A percentile compares a stretch with the other conserved stretches of the same genome.
Conservation (phyloP, 805 yeast genomes). For the Pichia insulana region DNA sequence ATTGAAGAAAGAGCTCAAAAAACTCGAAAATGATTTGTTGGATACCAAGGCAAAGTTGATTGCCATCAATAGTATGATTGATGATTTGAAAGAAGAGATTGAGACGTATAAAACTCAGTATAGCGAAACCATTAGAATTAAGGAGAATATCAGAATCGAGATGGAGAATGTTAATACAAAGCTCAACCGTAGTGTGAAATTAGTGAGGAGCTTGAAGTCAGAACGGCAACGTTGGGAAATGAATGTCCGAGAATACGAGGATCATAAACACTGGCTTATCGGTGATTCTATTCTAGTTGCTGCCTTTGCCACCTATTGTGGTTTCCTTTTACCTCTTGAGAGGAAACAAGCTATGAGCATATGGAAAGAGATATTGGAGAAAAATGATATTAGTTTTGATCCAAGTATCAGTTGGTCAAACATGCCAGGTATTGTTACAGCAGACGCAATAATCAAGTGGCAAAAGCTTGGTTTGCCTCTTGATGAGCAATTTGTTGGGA, state of each 20-base stretch:
- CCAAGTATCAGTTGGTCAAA: slow-evolving; percentile 13
- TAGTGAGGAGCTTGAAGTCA: slow-evolving; percentile 52
- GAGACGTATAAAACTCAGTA: slow-evolving; percentile 59
- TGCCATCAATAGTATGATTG: slow-evolving; percentile 77
- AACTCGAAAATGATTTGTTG: slow-evolving; percentile 49
- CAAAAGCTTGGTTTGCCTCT: slow-evolving; percentile 40
- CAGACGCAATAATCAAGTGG: slow-evolving; percentile 43
- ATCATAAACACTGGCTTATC: slow-evolving; percentile 36
- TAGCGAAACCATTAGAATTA: slow-evolving; percentile 66
- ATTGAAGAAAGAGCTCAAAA: slow-evolving; percentile 51
- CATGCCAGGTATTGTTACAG: slow-evolving; percentile 31
- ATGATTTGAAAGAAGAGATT: slow-evolving; percentile 62
- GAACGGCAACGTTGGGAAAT: slow-evolving; percentile 74
- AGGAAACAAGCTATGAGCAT: slow-evolving; percentile 20
- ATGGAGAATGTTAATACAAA: slow-evolving; percentile 53
- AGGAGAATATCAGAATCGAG: slow-evolving; percentile 66
- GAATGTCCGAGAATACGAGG: slow-evolving; percentile 43
- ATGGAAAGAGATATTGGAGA: slow-evolving; percentile 25
- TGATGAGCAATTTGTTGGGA: slow-evolving; percentile 57
- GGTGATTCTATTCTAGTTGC: slow-evolving; percentile 65
- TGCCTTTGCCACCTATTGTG: slow-evolving; percentile 52
- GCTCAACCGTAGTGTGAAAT: slow-evolving; percentile 50
- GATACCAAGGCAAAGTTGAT: slow-evolving; percentile 59
- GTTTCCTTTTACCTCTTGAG: slow-evolving; percentile 34
- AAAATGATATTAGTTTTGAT: slow-evolving; percentile 33